Conservation (phyloP, 176 grass and related monocot genomes). For the Oryza punctata region DNA sequence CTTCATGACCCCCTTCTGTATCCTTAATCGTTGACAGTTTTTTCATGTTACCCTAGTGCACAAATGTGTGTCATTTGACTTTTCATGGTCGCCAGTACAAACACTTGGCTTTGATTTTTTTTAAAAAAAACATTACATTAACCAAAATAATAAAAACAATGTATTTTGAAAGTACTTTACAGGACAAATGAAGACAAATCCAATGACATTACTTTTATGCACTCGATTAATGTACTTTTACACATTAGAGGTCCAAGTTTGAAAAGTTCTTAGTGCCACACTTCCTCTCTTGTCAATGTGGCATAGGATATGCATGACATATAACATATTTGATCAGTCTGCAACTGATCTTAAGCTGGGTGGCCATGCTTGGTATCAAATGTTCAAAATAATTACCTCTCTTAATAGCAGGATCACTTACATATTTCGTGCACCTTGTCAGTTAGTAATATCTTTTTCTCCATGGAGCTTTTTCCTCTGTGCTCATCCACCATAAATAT, state of each 20-base stretch:
- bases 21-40: constrained; percentile 46
- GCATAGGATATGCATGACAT: neutral
- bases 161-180: neutral
- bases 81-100: neutral
- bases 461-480: neutral
- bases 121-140: neutral
- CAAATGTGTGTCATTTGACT: neutral
- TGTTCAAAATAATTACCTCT: neutral
- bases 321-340: neutral
- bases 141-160: neutral
- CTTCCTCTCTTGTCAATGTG: constrained; percentile 15
- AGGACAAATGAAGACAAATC: neutral
- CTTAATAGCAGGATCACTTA: neutral
- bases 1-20: constrained; percentile 86
- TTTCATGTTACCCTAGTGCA: no score
- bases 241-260: neutral
- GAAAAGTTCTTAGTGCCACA: neutral
- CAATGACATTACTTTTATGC: neutral
- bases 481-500: no score
- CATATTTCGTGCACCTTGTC: constrained; percentile 13
- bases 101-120: neutral
- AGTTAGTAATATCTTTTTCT: constrained; percentile 16
- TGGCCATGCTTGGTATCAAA: neutral
- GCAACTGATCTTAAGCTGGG: neutral
- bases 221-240: neutral